Conservation (phyloP, 1,284 basidiomycete species). For the Pseudozyma flocculosa region DNA sequence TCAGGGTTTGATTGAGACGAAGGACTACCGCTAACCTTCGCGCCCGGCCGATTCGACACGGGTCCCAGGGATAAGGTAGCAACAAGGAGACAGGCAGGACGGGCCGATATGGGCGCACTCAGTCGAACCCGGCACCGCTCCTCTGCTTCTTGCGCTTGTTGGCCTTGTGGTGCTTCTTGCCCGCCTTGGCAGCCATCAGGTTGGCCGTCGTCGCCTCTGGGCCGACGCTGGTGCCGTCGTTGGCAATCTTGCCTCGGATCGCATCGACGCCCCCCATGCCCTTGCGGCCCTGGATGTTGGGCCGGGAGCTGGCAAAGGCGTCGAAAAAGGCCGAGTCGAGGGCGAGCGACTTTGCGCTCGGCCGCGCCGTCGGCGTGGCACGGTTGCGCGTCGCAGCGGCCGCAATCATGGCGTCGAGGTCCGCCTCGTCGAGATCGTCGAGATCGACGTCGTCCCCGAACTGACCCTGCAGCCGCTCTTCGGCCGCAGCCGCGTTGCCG, state of each 20-base stretch:
- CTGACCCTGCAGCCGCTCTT: constrained; percentile 1
- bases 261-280: constrained; percentile 41
- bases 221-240: constrained; percentile 44
- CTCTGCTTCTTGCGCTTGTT: constrained; percentile 63
- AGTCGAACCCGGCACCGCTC: constrained; percentile 45
- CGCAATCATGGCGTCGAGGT: not conserved
- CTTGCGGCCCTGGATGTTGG: constrained; percentile 59
- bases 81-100: no score
- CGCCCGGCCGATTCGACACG: no score
- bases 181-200: constrained; percentile 56
- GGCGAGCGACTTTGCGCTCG: constrained; percentile 53
- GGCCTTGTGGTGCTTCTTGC: constrained; percentile 89
- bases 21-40: no score
- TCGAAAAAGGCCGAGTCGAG: constrained; percentile 85
- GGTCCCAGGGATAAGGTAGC: no score
- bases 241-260: constrained; percentile 35
- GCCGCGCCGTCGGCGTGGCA: not conserved
- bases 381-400: not conserved
- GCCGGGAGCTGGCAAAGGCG: constrained; percentile 67
- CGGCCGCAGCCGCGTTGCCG: not conserved
- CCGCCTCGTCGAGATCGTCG: constrained; percentile 1
- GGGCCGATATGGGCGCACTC: no score
- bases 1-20: no score
- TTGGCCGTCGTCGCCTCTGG: constrained; percentile 62
- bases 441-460: constrained; percentile 21